phyloP scores from a whole-genome alignment of 1,139 yeast genomes.

The Ashbya aceris region DNA sequence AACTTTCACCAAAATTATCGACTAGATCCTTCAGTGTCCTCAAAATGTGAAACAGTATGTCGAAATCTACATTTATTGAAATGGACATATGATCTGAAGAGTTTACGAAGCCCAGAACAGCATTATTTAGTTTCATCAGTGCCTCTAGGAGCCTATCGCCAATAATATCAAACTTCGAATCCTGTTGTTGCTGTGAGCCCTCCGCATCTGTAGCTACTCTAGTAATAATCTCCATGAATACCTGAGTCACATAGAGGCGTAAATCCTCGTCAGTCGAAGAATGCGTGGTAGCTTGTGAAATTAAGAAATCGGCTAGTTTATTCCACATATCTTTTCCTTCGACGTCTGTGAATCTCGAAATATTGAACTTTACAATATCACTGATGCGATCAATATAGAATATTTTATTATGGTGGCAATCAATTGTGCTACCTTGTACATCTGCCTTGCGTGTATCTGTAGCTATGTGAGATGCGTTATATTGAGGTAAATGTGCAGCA shows the following conservation, averaged over 20 bases:
- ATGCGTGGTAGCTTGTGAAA: slow-evolving; percentile 36
- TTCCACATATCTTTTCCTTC: slow-evolving; percentile 37
- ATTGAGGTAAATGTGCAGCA: slow-evolving; percentile 10
- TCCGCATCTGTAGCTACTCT: slow-evolving; percentile 39
- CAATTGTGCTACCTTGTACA: slow-evolving; percentile 11
- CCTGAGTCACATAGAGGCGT: slow-evolving; percentile 40
- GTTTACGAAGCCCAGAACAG: slow-evolving; percentile 20
- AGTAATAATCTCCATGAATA: slow-evolving; percentile 43
- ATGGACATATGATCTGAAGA: slow-evolving; percentile 23
- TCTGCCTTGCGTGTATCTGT: background rate
- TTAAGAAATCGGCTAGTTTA: slow-evolving; percentile 37
- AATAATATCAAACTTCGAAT: slow-evolving; percentile 11
- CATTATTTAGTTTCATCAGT: slow-evolving; percentile 16
- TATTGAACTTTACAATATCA: slow-evolving; percentile 43
- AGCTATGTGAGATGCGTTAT: background rate
- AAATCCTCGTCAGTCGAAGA: slow-evolving; percentile 32
- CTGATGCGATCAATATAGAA: slow-evolving; percentile 33
- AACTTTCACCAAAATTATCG: slow-evolving; percentile 62
- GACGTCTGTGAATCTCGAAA: slow-evolving; percentile 39
- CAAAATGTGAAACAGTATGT: slow-evolving; percentile 53
- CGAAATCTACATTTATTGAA: slow-evolving; percentile 40
- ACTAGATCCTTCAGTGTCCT: slow-evolving; percentile 59
- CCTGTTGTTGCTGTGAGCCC: slow-evolving; percentile 10
- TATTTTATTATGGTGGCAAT: slow-evolving; percentile 31
- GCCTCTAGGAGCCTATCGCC: slow-evolving; percentile 19